A percentile compares a stretch with the other conserved stretches of the same genome.
These are phyloP conservation scores for Aureobasidium musti DNA, from an alignment of 2,329 filamentous ascomycete species.

Conservation along the genomic window DNA sequence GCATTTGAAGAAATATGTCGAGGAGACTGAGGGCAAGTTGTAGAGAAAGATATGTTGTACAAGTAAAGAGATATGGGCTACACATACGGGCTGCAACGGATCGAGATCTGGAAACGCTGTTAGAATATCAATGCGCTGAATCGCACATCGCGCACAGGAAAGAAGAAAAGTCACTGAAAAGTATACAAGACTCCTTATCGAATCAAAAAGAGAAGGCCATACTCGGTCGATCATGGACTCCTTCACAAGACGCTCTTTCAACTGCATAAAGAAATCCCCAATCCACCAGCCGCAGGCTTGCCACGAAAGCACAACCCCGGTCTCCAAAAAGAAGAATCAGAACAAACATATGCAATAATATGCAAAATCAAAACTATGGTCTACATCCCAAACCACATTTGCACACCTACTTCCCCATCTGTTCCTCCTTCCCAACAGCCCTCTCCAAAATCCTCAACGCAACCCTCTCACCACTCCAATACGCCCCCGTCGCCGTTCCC, in stretches of 20 bases:
- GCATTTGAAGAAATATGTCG: constrained; percentile 77
- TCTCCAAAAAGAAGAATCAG: neutral
- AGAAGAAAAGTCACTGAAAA: neutral
- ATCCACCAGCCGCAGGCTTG: neutral
- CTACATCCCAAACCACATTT: no score
- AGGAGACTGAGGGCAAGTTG: constrained; percentile 66
- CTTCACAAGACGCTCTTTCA: no score
- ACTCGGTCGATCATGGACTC: no score
- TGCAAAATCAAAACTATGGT: no score
- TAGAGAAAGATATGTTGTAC: neutral
- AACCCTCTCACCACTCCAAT: constrained; percentile 84
- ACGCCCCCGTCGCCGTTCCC: constrained; percentile 86
- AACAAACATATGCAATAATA: no score
- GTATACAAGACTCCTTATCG: neutral
- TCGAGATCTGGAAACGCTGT: neutral
- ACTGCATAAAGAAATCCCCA: neutral
- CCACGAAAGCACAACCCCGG: no score
- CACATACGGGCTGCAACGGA: neutral
- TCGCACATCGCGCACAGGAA: neutral
- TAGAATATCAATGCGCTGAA: neutral
- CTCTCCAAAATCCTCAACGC: constrained; percentile 59
- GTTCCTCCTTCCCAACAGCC: neutral
- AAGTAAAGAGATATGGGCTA: neutral
- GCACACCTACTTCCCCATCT: neutral
- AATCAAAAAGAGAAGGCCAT: no score